Evolutionary conservation across 2,329 filamentous ascomycete species (phyloP), one percentile per base, ranked within the genome.

Genomic region (Thelonectria rubi): DNA sequence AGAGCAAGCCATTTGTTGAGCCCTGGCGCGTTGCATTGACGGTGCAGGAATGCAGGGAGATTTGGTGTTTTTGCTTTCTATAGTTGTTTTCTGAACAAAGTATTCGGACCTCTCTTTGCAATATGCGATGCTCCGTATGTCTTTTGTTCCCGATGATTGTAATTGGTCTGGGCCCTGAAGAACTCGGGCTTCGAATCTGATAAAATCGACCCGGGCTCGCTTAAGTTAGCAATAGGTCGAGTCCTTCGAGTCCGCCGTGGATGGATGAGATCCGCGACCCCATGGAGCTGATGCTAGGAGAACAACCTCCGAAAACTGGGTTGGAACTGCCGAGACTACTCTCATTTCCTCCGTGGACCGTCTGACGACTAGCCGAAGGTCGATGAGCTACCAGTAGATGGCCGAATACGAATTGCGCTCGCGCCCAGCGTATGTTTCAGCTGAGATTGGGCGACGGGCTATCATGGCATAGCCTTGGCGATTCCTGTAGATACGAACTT

Each of bases 401-500:
- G 24, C 37, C 21, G 34, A 17, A 45, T 42, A 20, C 18, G 34
- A 40, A 26, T 12, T 46, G 18, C 14, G 11, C 32, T 40, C 18
- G 24, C 37, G n/a, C 8, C 34, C 52, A 49, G 30, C 20, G 37
- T 18, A 52, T 64, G 68, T 64, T 60, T 70, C 59, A 53, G 58
- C 37, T 14, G 12, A 40, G 42, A 43, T 55, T 58, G 47, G 43
- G 50, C 51, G 57, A 37, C 32, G 21, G 56, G 64, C 64, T 65
- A 64, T 52, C 57, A 50, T 46, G 46, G 34, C 40, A 39, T 12
- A 39, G 32, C 26, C 64, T 65, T 65, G 55, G 48, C 40, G 56
- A 68, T 65, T 60, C 68, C 55, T 32, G 59, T 45, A 45, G 20
- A 51, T 53, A 46, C 51, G 60, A 59, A 18, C 21, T 63, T 59